Evolutionary conservation across 805 yeast species (phyloP).

Genomic region (Yamadazyma paraphyllophila): DNA sequence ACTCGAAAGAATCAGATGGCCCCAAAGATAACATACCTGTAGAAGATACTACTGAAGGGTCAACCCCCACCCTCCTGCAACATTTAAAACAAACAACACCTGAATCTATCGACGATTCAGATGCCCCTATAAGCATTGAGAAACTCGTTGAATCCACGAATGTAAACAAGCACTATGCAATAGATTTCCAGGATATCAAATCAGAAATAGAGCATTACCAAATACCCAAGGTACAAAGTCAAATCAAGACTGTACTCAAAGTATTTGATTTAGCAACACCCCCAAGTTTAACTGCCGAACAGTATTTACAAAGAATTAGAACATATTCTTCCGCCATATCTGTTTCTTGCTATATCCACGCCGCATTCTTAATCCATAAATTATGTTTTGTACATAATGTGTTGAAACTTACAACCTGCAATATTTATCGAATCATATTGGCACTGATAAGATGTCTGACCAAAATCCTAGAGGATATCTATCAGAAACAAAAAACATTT

Average conservation of each 20-base stretch:
- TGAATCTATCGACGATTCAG: conserved; percentile 13
- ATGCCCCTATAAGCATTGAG: conserved; percentile 6
- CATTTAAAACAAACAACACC: conserved; percentile 18
- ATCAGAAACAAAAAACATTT: conserved; percentile 40
- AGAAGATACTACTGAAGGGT: too few relatives aligned
- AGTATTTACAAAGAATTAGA: conserved; percentile 35
- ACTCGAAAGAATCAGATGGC: background rate
- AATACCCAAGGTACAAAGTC: conserved; percentile 14
- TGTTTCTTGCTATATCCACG: conserved; percentile 38
- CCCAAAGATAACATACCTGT: background rate
- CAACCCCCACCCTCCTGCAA: too few relatives aligned
- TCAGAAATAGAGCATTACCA: conserved; percentile 13
- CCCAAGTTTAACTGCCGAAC: conserved; percentile 34
- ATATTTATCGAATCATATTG: conserved; percentile 38
- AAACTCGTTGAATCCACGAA: conserved; percentile 11
- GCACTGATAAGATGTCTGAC: conserved; percentile 43
- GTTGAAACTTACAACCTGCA: conserved; percentile 28
- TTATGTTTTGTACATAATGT: conserved; percentile 31
- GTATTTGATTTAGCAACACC: conserved; percentile 32
- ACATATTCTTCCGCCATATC: conserved; percentile 41
- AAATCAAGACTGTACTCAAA: conserved; percentile 29
- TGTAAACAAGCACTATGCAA: conserved; percentile 5
- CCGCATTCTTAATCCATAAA: conserved; percentile 38
- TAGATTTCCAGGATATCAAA: conserved; percentile 14
- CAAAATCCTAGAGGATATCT: conserved; percentile 40